Evolutionary conservation across 805 yeast species (phyloP), one percentile per base, ranked within the genome.

Genomic region (Grigorovia yakushimaensis): DNA sequence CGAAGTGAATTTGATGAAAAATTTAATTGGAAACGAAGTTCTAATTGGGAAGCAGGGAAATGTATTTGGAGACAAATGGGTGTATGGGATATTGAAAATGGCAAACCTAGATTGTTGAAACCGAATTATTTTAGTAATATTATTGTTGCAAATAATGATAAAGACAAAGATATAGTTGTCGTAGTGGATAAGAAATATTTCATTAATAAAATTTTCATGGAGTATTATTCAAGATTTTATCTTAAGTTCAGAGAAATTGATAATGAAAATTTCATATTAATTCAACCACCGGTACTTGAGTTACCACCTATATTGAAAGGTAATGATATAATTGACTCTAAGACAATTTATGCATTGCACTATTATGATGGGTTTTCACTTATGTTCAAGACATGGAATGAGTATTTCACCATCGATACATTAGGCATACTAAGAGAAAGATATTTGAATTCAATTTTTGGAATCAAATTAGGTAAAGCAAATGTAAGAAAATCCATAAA

Each of bases 351-450:
- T 55, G 80, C 95, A 18, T 93, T 95, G 2, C 98, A 91, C 65
- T 91, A 82, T 62, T 91, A 91, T 61, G 98, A 91, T 62, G 98
- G 98, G 0, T 76, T 91, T 80, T 84, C 97, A 1, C 68, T 91
- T 36, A 82, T 93, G 89, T 84, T 85, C 64, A 88, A 88, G 65
- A 77, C 82, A 5, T 93, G 98, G 98, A 86, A 84, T 58, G 71
- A 79, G 33, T 67, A 64, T 43, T 84, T 82, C 65, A 91, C 91
- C 57, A 95, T 89, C 9, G 95, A 93, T 58, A 88, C 96, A 0
- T 66, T 88, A 24, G 97, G 96, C 0, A 80, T 91, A 13, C 77
- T 91, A 75, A 73, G 97, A 47, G 86, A 84, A 1, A 69, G 76
- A 47, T 89, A 91, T 66, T 52, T 72, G 23, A 81, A 79, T 51